Conservation (phyloP, 2,329 filamentous ascomycete genomes). For the Fusarium compactum region DNA sequence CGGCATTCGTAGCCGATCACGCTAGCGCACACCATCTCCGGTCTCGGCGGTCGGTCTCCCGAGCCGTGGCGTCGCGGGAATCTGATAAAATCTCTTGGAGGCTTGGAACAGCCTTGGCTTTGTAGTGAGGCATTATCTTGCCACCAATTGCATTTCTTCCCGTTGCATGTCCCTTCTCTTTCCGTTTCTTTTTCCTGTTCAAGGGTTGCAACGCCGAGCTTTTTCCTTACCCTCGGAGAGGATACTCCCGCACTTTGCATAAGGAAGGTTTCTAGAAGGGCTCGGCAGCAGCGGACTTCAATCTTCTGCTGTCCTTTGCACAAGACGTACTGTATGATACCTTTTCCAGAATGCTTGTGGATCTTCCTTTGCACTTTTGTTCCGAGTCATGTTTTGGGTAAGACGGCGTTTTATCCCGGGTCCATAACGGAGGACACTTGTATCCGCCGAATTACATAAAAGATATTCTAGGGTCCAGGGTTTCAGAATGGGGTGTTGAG, state of each 20-base stretch:
- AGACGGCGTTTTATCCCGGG: not conserved
- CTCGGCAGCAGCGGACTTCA: not conserved
- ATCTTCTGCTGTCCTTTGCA: too few species aligned
- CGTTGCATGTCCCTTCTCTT: not conserved
- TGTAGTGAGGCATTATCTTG: not conserved
- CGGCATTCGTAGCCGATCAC: conserved; percentile 25
- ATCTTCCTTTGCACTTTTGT: not conserved
- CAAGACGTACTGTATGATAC: too few species aligned
- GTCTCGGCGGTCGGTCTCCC: not conserved
- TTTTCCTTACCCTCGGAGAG: not conserved
- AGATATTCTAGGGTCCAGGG: not conserved
- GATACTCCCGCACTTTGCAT: not conserved
- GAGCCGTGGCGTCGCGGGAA: not conserved
- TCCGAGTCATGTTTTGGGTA: not conserved
- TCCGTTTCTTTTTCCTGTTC: not conserved
- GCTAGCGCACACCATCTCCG: conserved; percentile 14
- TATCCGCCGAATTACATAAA: conserved; percentile 1
- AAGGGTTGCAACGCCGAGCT: not conserved
- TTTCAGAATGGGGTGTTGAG: not conserved
- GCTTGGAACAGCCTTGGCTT: not conserved
- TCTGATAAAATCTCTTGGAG: not conserved
- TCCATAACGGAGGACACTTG: not conserved
- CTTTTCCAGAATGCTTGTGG: not conserved
- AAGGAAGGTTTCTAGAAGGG: not conserved
- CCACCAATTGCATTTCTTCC: too few species aligned